Evolutionary conservation across 257 asterid species (phyloP), one percentile per base, ranked within the genome.

Genomic region (Capsicum rhomboideum): DNA sequence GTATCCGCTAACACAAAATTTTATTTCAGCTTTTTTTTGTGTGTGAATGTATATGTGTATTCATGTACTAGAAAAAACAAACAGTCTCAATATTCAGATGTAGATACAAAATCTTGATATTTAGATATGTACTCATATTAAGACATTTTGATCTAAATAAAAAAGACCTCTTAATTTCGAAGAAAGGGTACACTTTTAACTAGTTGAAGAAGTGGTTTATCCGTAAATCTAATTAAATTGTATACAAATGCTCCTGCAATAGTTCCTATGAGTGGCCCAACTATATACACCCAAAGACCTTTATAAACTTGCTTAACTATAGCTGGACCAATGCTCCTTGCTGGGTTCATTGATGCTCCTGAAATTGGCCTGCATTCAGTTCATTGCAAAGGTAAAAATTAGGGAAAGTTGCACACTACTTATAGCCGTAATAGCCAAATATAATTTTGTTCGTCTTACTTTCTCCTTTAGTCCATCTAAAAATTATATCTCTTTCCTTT

Each of bases 341-440:
- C 98, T 37, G 98, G 98, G 85, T 95, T 95, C 99, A 95, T 93
- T 0, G 98, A 95, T 4, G 97, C 98, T 23, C 98, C 99, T 8
- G 99, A 93, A 42, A 93, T 86, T 8, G 96, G 98, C 86, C 98
- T 94, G 88, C 88, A 85, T 16, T 34, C 34, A n/a, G 2, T 18
- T 34, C 4, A 23, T 53, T 63, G 61, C 21, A 28, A 44, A 72
- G 7, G n/a, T 72, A 44, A 12, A 12, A 18, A 6, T 68, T 9
- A 58, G 64, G 63, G 8, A 2, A n/a, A 56, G 28, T n/a, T n/a
- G 3, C 64, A 53, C 21, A n/a, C n/a, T n/a, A n/a, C n/a, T n/a
- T n/a, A n/a, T n/a, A n/a, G n/a, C n/a, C n/a, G n/a, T n/a, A n/a
- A n/a, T n/a, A n/a, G n/a, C n/a, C n/a, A n/a, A n/a, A n/a, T n/a